Conservation (phyloP, 306 rosid genomes). For the Castanospermum australe region DNA sequence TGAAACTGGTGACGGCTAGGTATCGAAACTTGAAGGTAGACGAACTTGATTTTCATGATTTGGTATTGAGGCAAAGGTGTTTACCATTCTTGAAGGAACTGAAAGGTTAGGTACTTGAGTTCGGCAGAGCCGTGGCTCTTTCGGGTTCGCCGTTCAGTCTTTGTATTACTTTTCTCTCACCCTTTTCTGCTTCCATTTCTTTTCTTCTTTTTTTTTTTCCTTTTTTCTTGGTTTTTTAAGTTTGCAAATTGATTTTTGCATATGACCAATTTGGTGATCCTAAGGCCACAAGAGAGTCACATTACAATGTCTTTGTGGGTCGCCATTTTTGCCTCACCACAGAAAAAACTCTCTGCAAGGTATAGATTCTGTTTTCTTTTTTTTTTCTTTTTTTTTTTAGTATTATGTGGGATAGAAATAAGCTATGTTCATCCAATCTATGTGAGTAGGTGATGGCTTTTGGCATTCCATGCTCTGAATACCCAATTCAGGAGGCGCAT, state of each 20-base stretch:
- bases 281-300: constrained; percentile 74
- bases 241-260: constrained; percentile 26
- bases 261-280: constrained; percentile 86
- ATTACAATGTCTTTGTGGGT: constrained; percentile 73
- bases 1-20: no score
- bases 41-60: no score
- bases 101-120: no score
- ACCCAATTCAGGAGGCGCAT: no score
- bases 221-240: neutral
- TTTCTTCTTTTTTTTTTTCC: neutral
- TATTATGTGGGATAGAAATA: neutral
- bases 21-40: no score
- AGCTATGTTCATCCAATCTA: neutral
- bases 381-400: neutral
- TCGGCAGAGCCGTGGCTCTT: no score
- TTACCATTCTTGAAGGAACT: no score
- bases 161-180: constrained; percentile 27
- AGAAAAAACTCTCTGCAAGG: constrained; percentile 63
- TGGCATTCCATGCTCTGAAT: no score
- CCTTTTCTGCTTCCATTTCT: neutral
- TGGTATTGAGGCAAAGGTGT: no score
- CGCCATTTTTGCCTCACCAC: constrained; percentile 73
- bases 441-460: no score
- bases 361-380: neutral
- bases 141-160: no score